Base-by-base conservation (phyloP, 2,329 filamentous ascomycete genomes). In the Alternaria longipes region DNA sequence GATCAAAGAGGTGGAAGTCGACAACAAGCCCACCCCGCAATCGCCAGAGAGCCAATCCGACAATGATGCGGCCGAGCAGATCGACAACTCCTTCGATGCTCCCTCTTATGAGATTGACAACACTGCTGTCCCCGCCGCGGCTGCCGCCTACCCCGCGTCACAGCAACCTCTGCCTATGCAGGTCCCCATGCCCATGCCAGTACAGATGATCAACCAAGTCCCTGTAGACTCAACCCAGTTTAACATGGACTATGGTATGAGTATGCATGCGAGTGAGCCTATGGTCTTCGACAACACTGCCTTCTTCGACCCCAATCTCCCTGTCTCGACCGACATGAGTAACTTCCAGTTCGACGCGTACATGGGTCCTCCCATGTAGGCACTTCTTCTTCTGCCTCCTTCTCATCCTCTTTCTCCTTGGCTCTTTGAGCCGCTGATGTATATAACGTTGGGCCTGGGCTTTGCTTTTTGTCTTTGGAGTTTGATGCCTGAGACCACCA, bases 1-100 rank as follows among this genome's bases (percentile, higher is more conserved):
- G 86, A 86, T 89, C 79, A 79, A 82, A 63, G 85, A 89, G 76
- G 81, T 84, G 50, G 83, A 86, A 56, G 85, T 86, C 20, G 64
- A 64, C 34, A 73, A 76, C 60, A 68, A 65, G 49, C 46, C 58
- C 8, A 47, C 18, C 0, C 56, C 61, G 5, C 59, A 62, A 5
- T 74, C 72, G 12, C 69, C 71, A 11, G 66, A 66, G 8, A 72
- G 69, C 61, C 62, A 56, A 42, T 67, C 69, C 7, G 72, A 76
- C 52, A 67, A 70, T 44, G 67, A 70, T 28, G 64, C 59, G 36
- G 11, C 54, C 24, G 61, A 66, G 34, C n/a, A 49, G 22, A 22
- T 22, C 42, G 58, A 61, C 45, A 56, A 54, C 44, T 50, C 59
- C 20, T 67, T 60, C 58, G 58, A 64, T 36, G 36, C 49, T 8